These are phyloP conservation scores for Colletotrichum cereale DNA, from an alignment of 2,329 filamentous ascomycete genomes.

Conservation along the genomic window DNA sequence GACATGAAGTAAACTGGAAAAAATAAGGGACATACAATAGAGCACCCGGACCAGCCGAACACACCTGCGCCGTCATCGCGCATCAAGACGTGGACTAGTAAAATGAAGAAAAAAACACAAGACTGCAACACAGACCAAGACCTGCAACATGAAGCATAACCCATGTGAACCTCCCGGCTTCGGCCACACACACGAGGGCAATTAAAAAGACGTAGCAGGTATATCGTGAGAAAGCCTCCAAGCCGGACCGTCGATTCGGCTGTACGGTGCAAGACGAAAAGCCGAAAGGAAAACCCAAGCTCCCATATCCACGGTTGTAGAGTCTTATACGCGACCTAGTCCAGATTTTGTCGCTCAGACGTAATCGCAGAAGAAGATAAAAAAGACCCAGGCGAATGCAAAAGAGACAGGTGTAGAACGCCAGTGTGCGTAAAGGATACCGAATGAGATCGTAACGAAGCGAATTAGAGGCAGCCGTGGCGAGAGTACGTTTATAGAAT, in stretches of 20 bases:
- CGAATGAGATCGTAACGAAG: conserved; percentile 35
- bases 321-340: conserved; percentile 28
- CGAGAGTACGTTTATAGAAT: conserved; percentile 7
- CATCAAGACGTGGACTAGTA: conserved; percentile 32
- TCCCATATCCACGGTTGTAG: conserved; percentile 36
- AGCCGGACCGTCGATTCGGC: conserved; percentile 18
- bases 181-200: conserved; percentile 22
- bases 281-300: conserved; percentile 24
- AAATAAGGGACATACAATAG: conserved; percentile 25
- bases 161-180: conserved; percentile 15
- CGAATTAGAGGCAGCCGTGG: conserved; percentile 37
- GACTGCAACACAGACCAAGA: not conserved
- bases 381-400: conserved; percentile 12
- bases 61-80: conserved; percentile 31
- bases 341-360: conserved; percentile 24
- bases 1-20: conserved; percentile 19
- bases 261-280: conserved; percentile 10
- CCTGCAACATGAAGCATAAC: not conserved
- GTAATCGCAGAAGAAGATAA: conserved; percentile 3
- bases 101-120: not conserved
- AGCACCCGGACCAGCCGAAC: conserved; percentile 46
- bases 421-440: conserved; percentile 26
- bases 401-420: conserved; percentile 26
- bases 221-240: conserved; percentile 31
- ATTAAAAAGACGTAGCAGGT: conserved; percentile 38